A percentile compares a stretch with the other conserved stretches of the same genome.
Evolutionary conservation across 345 rosid genomes (phyloP).

Genomic region (Eucalyptus cladocalyx): DNA sequence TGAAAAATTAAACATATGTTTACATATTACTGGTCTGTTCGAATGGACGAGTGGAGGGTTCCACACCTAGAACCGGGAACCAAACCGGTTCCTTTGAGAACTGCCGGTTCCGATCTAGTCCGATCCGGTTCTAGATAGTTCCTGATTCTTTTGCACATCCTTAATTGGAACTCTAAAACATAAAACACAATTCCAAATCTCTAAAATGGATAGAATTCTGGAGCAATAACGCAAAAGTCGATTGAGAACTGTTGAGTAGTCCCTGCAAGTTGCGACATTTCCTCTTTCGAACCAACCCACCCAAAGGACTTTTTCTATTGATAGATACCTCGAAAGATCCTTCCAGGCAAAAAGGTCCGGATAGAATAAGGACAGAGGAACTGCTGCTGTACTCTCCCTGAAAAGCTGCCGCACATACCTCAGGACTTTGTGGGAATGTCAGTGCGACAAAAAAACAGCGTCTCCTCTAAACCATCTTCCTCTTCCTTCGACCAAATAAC

Average conservation of each 20-base stretch:
- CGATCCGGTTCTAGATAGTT: fast-evolving
- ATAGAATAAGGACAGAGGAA: neutral
- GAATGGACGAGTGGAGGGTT: fast-evolving
- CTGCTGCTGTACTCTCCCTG: neutral
- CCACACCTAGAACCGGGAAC: too few relatives aligned
- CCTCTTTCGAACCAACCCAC: neutral
- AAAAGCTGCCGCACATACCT: neutral
- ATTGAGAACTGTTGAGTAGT: neutral
- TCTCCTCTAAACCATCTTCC: neutral
- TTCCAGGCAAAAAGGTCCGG: neutral
- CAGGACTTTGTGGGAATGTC: neutral
- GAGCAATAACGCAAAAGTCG: neutral
- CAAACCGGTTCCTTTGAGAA: fast-evolving
- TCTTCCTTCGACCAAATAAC: neutral
- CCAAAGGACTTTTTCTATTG: neutral
- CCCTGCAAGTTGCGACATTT: neutral
- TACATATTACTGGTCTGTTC: fast-evolving
- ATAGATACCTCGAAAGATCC: neutral
- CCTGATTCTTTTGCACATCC: too few relatives aligned
- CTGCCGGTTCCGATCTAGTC: fast-evolving
- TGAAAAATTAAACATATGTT: too few relatives aligned
- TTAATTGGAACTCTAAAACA: too few relatives aligned
- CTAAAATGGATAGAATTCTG: neutral
- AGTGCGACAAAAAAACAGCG: neutral
- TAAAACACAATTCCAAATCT: neutral